These are phyloP conservation scores for Coriaria nepalensis DNA, from an alignment of 306 rosid genomes.

Conservation along the genomic window DNA sequence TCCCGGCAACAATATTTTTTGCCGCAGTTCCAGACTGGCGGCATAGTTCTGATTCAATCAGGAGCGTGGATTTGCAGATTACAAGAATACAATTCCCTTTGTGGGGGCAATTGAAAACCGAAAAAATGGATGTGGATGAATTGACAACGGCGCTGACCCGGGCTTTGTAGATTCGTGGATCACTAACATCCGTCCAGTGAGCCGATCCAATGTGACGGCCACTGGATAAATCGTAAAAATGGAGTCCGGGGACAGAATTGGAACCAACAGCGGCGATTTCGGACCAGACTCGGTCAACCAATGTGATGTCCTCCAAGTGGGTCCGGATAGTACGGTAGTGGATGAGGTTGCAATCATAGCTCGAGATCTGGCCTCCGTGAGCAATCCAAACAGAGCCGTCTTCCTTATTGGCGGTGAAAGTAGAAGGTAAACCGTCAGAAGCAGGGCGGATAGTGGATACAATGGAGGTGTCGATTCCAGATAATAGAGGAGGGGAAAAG, in stretches of 20 bases:
- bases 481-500: constrained; percentile 45
- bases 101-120: constrained; percentile 55
- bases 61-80: constrained; percentile 51
- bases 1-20: constrained; percentile 43
- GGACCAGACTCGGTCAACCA: constrained; percentile 57
- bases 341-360: constrained; percentile 54
- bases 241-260: constrained; percentile 43
- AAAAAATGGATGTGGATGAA: constrained; percentile 37
- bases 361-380: constrained; percentile 71
- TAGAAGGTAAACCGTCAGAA: constrained; percentile 59
- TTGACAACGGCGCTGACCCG: constrained; percentile 50
- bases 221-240: constrained; percentile 62
- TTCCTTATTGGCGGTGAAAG: constrained; percentile 28
- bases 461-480: constrained; percentile 64
- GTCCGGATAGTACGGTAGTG: constrained; percentile 54
- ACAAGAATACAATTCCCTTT: constrained; percentile 57
- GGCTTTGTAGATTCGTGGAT: constrained; percentile 77
- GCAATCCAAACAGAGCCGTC: constrained; percentile 84
- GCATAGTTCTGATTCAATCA: constrained; percentile 33
- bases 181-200: constrained; percentile 60
- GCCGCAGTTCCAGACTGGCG: constrained; percentile 64
- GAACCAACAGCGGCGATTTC: constrained; percentile 70
- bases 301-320: constrained; percentile 53
- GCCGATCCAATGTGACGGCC: constrained; percentile 49
- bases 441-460: constrained; percentile 44